A percentile compares a stretch with the other conserved stretches of the same genome.
Evolutionary conservation across 192 early-diverging fungal species (phyloP).

Genomic region (Coemansia sp.): DNA sequence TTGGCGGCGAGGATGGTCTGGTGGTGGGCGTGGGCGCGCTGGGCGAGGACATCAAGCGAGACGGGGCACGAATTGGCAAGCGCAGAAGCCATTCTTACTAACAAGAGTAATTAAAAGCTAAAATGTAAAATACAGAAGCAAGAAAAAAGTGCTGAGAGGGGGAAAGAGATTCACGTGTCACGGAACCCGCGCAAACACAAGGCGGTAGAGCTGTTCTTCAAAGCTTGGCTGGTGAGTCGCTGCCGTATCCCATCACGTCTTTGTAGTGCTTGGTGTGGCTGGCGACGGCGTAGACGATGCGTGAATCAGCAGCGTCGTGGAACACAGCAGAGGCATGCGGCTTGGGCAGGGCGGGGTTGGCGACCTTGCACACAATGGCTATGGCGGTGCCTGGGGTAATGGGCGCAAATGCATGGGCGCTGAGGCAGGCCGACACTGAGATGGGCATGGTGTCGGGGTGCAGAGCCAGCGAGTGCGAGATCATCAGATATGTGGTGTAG

Average conservation of each 20-base stretch:
- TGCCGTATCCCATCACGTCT: conserved; percentile 14
- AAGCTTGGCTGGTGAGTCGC: neutral
- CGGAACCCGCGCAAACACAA: neutral
- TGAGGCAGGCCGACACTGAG: conserved; percentile 31
- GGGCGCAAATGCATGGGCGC: conserved; percentile 16
- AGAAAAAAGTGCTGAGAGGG: neutral
- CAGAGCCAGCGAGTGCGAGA: conserved; percentile 10
- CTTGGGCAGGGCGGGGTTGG: neutral
- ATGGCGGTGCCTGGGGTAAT: conserved; percentile 14
- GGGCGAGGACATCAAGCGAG: conserved; percentile 11
- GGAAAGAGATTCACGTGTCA: neutral
- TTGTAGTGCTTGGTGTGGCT: conserved; percentile 31
- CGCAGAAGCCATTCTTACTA: conserved; percentile 1
- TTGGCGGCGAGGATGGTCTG: conserved; percentile 25
- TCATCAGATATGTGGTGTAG: conserved; percentile 29
- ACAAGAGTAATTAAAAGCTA: neutral
- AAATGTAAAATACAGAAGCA: neutral
- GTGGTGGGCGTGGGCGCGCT: conserved; percentile 22
- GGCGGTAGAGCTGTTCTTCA: neutral
- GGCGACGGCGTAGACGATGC: conserved; percentile 26
- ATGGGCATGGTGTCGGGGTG: conserved; percentile 14
- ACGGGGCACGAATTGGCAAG: no score
- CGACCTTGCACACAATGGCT: conserved; percentile 14
- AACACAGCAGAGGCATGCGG: conserved; percentile 27
- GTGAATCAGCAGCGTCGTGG: neutral